A percentile compares a stretch with the other conserved stretches of the same genome.
These are phyloP conservation scores for Micractinium sp. DNA, from an alignment of 139 green algal genomes.

Conservation along the genomic window DNA sequence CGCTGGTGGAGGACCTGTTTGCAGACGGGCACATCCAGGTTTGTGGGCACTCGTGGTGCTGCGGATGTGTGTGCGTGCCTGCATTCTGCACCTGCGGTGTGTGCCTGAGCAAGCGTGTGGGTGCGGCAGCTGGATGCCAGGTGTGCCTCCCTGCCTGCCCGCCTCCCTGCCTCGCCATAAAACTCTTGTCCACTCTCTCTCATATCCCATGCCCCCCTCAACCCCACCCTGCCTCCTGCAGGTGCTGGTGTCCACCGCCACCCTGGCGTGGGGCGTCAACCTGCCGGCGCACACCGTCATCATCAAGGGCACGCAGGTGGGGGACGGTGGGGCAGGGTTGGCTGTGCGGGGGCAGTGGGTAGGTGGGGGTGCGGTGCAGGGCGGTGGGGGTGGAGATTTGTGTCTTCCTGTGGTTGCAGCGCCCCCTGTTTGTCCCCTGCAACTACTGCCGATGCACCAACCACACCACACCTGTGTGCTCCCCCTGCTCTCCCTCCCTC, in stretches of 20 bases:
- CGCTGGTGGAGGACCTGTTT: conserved; percentile 98
- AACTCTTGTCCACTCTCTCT: neutral
- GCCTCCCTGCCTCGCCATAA: neutral
- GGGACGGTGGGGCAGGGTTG: neutral
- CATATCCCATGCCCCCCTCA: too few relatives aligned
- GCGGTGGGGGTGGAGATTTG: neutral
- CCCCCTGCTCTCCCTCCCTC: neutral
- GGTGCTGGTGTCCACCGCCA: conserved; percentile 98
- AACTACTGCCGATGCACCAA: neutral
- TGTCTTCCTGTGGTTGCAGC: neutral
- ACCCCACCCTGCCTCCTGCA: conserved; percentile 44
- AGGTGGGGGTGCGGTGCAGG: neutral
- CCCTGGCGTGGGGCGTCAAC: conserved; percentile 98
- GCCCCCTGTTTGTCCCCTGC: too few relatives aligned
- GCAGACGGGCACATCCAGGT: conserved; percentile 95
- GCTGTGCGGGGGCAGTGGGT: too few relatives aligned
- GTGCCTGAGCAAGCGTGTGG: neutral
- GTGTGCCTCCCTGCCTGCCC: neutral
- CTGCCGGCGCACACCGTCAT: conserved; percentile 98
- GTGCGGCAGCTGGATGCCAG: neutral
- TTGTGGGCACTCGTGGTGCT: neutral
- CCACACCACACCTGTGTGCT: neutral
- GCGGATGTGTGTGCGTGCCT: neutral
- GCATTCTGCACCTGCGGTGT: neutral
- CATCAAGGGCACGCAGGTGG: conserved; percentile 98